phyloP scores from a whole-genome alignment of 1,284 basidiomycete genomes.

The Austroboletus olivaceoglutinosus region DNA sequence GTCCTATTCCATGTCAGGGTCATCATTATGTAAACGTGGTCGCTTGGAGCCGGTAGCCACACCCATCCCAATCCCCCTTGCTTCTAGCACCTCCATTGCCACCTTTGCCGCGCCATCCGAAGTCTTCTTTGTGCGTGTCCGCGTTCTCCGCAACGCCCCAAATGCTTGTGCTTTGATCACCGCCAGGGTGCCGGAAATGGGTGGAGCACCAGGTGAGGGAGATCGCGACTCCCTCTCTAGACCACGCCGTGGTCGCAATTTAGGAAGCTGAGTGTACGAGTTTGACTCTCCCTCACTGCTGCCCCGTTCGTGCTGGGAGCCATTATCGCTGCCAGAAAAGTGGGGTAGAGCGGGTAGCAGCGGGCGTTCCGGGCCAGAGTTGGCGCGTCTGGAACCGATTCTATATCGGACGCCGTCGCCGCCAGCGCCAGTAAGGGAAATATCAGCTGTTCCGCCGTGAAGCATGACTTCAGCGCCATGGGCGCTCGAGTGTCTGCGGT shows the following conservation, averaged over 20 bases:
- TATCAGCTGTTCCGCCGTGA: slow-evolving; percentile 68
- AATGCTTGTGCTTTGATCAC: slow-evolving; percentile 87
- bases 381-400: slow-evolving; percentile 47
- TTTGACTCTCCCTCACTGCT: slow-evolving; percentile 56
- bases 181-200: slow-evolving; percentile 75
- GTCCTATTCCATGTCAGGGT: slow-evolving; percentile 41
- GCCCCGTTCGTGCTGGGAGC: slow-evolving; percentile 51
- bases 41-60: slow-evolving; percentile 52
- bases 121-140: slow-evolving; percentile 65
- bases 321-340: slow-evolving; percentile 51
- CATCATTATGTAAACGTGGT: slow-evolving; percentile 56
- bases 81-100: slow-evolving; percentile 73
- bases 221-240: slow-evolving; percentile 58
- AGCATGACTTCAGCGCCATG: slow-evolving; percentile 60
- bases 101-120: slow-evolving; percentile 72
- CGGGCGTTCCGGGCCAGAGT: slow-evolving; percentile 49
- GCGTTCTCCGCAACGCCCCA: slow-evolving; percentile 74
- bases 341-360: slow-evolving; percentile 50
- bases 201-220: slow-evolving; percentile 62
- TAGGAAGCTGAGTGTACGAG: slow-evolving; percentile 41
- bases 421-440: slow-evolving; percentile 52
- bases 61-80: slow-evolving; percentile 68
- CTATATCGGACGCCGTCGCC: slow-evolving; percentile 61
- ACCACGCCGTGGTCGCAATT: slow-evolving; percentile 45
- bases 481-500: slow-evolving; percentile 53